Conservation (phyloP, 164 flowering plant species). For the Annona cherimola region DNA sequence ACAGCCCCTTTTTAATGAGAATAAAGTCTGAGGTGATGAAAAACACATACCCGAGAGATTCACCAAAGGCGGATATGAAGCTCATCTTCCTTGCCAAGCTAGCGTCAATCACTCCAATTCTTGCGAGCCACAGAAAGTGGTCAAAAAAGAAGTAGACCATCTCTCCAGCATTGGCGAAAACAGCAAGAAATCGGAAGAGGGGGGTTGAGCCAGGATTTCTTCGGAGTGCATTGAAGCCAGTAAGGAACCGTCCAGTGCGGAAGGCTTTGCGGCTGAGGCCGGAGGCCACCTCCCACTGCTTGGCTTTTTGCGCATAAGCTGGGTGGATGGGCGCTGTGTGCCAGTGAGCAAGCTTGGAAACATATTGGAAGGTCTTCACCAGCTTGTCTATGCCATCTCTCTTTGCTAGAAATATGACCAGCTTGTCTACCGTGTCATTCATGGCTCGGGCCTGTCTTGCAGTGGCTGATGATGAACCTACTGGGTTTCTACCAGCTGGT, state of each 20-base stretch:
- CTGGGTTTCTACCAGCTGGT: constrained; percentile 1
- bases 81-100: constrained; percentile 64
- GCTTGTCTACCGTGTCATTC: constrained; percentile 85
- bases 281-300: constrained; percentile 80
- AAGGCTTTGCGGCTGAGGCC: constrained; percentile 90
- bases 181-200: constrained; percentile 41
- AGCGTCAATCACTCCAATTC: constrained; percentile 65
- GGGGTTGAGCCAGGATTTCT: constrained; percentile 61
- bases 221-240: constrained; percentile 79
- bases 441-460: constrained; percentile 16
- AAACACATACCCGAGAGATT: constrained; percentile 78
- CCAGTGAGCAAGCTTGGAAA: constrained; percentile 83
- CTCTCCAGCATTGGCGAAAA: constrained; percentile 75
- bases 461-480: constrained; percentile 6
- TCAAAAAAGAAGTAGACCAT: constrained; percentile 98
- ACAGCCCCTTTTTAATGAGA: constrained; percentile 43
- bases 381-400: constrained; percentile 98
- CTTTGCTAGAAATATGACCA: constrained; percentile 87
- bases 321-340: constrained; percentile 50
- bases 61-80: constrained; percentile 90
- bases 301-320: constrained; percentile 44
- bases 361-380: constrained; percentile 95
- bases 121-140: constrained; percentile 79
- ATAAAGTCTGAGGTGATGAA: constrained; percentile 65
- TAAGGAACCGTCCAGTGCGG: constrained; percentile 75